These are phyloP conservation scores for Wickerhamomyces chambardii DNA, from an alignment of 805 yeast species.

Conservation along the genomic window DNA sequence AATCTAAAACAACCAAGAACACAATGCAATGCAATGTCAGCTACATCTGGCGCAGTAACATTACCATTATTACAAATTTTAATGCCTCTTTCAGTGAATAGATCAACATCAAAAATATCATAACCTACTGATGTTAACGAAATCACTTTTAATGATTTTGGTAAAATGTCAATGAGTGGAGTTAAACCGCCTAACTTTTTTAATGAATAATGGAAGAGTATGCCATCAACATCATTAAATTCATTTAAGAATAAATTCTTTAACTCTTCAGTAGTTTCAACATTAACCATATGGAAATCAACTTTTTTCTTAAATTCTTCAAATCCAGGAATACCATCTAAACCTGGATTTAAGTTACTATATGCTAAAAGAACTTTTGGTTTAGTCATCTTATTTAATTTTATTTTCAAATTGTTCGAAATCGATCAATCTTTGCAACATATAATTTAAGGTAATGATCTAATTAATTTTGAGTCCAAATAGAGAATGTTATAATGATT, in stretches of 20 bases:
- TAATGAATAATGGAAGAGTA: conserved; percentile 20
- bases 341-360: neutral
- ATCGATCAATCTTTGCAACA: no score
- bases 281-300: neutral
- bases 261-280: neutral
- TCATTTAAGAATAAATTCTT: neutral
- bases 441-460: no score
- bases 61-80: conserved; percentile 53
- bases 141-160: conserved; percentile 36
- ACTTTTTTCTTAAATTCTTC: neutral
- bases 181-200: conserved; percentile 36
- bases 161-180: conserved; percentile 35
- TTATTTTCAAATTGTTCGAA: no score
- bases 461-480: no score
- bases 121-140: conserved; percentile 55
- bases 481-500: no score
- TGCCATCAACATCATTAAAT: neutral
- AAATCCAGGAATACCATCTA: neutral
- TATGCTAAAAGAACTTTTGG: neutral
- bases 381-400: no score
- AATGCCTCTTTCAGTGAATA: conserved; percentile 37
- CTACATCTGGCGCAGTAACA: conserved; percentile 57
- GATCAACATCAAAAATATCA: conserved; percentile 39
- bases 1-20: conserved; percentile 53
- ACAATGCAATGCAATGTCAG: conserved; percentile 58